phyloP scores from a whole-genome alignment of 2,329 filamentous ascomycete genomes.

The Aspergillus puulaauensis region DNA sequence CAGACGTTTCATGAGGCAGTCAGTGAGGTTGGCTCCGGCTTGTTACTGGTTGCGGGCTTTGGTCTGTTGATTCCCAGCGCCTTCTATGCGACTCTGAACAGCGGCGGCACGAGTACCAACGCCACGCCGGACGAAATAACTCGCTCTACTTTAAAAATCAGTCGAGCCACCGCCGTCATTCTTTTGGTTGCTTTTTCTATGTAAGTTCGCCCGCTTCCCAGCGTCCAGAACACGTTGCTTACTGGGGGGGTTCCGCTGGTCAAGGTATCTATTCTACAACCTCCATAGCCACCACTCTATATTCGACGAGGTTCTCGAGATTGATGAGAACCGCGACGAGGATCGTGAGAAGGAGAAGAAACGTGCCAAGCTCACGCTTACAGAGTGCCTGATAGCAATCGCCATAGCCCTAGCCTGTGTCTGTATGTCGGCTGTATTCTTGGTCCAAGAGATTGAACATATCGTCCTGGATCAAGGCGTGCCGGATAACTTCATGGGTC shows the following conservation, averaged over 20 bases:
- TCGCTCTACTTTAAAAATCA: conserved; percentile 62
- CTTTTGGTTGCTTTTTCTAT: conserved; percentile 68
- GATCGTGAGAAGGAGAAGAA: conserved; percentile 61
- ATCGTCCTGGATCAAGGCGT: conserved; percentile 55
- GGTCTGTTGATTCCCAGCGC: conserved; percentile 44
- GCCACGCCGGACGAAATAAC: conserved; percentile 45
- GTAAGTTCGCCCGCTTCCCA: conserved; percentile 38
- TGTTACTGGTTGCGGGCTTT: conserved; percentile 75
- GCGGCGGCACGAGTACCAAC: conserved; percentile 41
- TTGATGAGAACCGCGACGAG: conserved; percentile 66
- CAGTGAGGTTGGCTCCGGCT: conserved; percentile 74
- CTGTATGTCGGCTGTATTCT: conserved; percentile 68
- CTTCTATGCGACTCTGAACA: conserved; percentile 46
- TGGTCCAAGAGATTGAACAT: conserved; percentile 70
- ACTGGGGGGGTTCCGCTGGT: conserved; percentile 23
- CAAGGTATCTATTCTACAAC: conserved; percentile 66
- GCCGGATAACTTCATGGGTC: conserved; percentile 61
- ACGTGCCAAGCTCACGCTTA: conserved; percentile 71
- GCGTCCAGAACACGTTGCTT: background rate
- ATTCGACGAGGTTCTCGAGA: conserved; percentile 70
- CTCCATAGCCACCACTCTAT: conserved; percentile 74
- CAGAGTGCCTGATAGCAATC: conserved; percentile 69
- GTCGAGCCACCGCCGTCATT: conserved; percentile 68
- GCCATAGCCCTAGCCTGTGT: conserved; percentile 66
- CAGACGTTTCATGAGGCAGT: conserved; percentile 72